Conservation (phyloP, 164 flowering plant species). For the Stephania yunnanensis region DNA sequence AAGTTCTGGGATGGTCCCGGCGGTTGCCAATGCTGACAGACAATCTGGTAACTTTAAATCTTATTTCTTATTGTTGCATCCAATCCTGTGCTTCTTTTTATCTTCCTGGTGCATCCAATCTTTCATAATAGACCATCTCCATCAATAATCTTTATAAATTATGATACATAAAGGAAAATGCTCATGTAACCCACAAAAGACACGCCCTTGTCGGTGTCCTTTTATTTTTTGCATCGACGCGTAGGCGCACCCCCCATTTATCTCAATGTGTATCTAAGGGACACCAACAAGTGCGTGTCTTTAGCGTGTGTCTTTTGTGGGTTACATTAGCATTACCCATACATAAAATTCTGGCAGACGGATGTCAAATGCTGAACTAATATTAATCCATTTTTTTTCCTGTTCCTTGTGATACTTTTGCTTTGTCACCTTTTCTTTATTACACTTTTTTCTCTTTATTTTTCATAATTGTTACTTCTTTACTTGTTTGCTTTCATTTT, state of each 20-base stretch:
- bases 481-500: not conserved
- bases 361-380: not conserved
- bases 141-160: not conserved
- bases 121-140: not conserved
- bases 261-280: too few relatives aligned
- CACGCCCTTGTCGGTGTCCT: too few relatives aligned
- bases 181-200: too few relatives aligned
- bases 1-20: conserved; percentile 58
- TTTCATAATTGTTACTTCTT: not conserved
- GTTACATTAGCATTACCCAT: not conserved
- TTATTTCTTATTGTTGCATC: not conserved
- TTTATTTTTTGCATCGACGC: too few relatives aligned
- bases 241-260: too few relatives aligned
- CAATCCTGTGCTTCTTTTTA: not conserved
- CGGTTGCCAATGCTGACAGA: conserved; percentile 44
- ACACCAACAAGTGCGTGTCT: too few relatives aligned
- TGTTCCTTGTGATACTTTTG: not conserved
- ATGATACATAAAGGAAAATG: too few relatives aligned
- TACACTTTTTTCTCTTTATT: not conserved
- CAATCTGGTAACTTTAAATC: conserved; percentile 36
- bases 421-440: not conserved
- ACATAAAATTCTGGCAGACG: not conserved
- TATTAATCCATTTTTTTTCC: not conserved
- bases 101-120: not conserved
- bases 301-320: too few relatives aligned